Percentiles rank a stretch among this genome's conserved stretches.
These are phyloP conservation scores for Sporothrix schenckii DNA, from an alignment of 2,329 filamentous ascomycete genomes.

Conservation along the genomic window DNA sequence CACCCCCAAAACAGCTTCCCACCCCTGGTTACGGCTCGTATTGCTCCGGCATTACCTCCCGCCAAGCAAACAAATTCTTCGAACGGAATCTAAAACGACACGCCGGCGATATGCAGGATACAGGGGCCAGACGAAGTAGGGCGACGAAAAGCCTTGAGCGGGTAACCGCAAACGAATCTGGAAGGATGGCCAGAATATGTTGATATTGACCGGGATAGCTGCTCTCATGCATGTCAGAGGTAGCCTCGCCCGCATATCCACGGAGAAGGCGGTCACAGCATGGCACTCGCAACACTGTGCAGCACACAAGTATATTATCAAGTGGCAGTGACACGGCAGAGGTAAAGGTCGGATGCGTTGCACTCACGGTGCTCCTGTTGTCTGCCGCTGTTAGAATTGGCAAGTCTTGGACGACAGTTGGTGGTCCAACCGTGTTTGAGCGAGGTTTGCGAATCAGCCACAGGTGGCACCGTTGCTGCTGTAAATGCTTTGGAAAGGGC, in stretches of 20 bases:
- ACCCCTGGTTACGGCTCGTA: constrained; percentile 2
- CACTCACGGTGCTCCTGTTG: constrained; percentile 10
- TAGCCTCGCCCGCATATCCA: not conserved
- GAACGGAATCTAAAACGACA: not conserved
- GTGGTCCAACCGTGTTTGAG: not conserved
- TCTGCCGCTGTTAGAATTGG: not conserved
- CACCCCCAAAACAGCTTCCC: not conserved
- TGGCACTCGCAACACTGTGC: constrained; percentile 9
- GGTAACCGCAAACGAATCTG: not conserved
- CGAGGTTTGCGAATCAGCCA: constrained; percentile 14
- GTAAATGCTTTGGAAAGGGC: not conserved
- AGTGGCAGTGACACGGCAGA: constrained; percentile 24
- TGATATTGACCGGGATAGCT: constrained; percentile 1
- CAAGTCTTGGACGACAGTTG: constrained; percentile 12
- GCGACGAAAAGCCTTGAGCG: not conserved
- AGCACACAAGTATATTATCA: not conserved
- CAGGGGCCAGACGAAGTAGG: not conserved
- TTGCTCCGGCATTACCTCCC: constrained; percentile 26
- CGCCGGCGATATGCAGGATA: constrained; percentile 6
- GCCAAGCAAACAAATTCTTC: constrained; percentile 9
- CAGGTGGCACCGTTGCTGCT: not conserved
- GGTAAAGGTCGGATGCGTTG: constrained; percentile 19
- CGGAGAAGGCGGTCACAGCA: constrained; percentile 12
- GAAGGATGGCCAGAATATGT: not conserved
- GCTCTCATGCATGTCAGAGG: constrained; percentile 14